A percentile compares a stretch with the other conserved stretches of the same genome.
phyloP scores from a whole-genome alignment of 108 stramenopile genomes.

The Skeletonema tropicum region DNA sequence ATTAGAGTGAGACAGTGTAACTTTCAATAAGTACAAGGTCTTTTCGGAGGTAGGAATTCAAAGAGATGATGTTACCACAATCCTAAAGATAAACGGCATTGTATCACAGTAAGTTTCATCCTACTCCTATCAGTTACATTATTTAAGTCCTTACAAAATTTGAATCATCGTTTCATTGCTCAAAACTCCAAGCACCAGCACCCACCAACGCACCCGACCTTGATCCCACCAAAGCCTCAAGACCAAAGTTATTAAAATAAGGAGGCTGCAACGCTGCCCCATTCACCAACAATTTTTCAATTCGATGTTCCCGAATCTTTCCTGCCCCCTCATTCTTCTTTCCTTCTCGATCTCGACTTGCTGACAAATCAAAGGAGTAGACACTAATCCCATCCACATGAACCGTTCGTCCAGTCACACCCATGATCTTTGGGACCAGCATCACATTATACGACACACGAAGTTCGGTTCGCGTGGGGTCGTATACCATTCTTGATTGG shows the following conservation, averaged over 20 bases:
- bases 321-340: conserved; percentile 45
- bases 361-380: conserved; percentile 62
- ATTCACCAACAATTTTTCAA: conserved; percentile 81
- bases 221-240: conserved; percentile 23
- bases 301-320: conserved; percentile 73
- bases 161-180: neutral
- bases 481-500: conserved; percentile 86
- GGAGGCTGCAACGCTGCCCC: conserved; percentile 66
- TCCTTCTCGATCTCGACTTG: conserved; percentile 6
- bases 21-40: too few species aligned
- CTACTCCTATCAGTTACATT: neutral
- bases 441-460: conserved; percentile 78
- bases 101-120: too few species aligned
- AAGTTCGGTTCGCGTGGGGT: conserved; percentile 73
- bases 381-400: conserved; percentile 80
- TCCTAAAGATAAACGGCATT: too few species aligned
- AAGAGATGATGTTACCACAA: too few species aligned
- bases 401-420: conserved; percentile 43
- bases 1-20: too few species aligned
- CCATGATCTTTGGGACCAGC: conserved; percentile 60
- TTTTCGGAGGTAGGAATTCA: too few species aligned
- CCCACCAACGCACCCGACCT: conserved; percentile 20
- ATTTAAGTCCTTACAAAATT: neutral
- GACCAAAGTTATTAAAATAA: conserved; percentile 42
- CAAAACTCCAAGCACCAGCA: conserved; percentile 44